Evolutionary conservation across 192 early-diverging fungal species (phyloP).

Genomic region (Physocladia obscura): DNA sequence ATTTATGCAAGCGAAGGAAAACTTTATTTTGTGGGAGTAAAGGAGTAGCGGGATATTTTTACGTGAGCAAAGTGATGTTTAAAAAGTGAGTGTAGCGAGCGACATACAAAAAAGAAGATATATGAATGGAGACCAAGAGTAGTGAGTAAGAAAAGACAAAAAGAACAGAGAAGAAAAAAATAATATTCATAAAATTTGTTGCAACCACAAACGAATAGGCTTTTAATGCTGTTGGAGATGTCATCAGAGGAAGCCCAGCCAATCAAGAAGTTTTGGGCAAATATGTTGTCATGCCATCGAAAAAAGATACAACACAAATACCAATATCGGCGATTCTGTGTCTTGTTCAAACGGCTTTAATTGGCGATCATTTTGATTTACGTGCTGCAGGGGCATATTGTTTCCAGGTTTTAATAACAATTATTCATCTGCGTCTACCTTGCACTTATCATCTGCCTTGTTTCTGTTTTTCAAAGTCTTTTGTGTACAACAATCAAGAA

Average conservation of each 20-base stretch:
- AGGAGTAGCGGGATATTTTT: too few species aligned
- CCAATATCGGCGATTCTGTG: conserved; percentile 81
- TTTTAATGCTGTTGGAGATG: conserved; percentile 81
- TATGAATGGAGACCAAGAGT: too few species aligned
- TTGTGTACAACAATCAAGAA: conserved; percentile 78
- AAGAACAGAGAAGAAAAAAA: too few species aligned
- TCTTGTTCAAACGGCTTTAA: conserved; percentile 73
- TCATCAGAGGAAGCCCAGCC: conserved; percentile 69
- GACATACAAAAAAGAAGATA: too few species aligned
- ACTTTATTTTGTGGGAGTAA: too few species aligned
- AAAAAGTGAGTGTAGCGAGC: too few species aligned
- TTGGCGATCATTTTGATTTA: conserved; percentile 64
- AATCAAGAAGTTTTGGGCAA: conserved; percentile 81
- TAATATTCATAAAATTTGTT: not conserved
- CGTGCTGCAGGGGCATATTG: conserved; percentile 83
- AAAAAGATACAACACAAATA: conserved; percentile 36
- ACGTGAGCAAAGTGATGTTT: too few species aligned
- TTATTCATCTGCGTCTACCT: not conserved
- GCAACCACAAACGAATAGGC: conserved; percentile 40
- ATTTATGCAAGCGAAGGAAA: too few species aligned
- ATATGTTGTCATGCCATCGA: conserved; percentile 55
- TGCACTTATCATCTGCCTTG: not conserved
- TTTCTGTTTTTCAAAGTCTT: conserved; percentile 49
- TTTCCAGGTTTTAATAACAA: conserved; percentile 52
- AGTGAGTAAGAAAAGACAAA: too few species aligned